Evolutionary conservation across 495 filamentous ascomycete species (phyloP).

Genomic region (Talaromyces ruber): DNA sequence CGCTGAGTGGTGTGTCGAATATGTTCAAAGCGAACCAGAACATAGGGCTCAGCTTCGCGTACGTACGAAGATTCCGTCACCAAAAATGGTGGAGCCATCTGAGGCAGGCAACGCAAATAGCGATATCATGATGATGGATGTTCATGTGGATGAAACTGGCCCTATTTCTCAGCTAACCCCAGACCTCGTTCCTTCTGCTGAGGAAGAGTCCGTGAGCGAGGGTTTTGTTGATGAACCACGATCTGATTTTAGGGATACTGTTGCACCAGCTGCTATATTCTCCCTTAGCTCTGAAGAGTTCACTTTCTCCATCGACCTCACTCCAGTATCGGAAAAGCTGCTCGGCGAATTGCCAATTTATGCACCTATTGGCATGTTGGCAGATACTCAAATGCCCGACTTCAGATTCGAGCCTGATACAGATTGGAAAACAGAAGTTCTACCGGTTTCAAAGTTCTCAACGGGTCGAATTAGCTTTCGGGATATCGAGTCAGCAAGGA

Average conservation of each 20-base stretch:
- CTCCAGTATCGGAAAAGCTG: constrained; percentile 70
- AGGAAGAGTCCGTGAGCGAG: constrained; percentile 46
- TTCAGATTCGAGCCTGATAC: constrained; percentile 56
- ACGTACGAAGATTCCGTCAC: constrained; percentile 36
- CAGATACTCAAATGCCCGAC: constrained; percentile 43
- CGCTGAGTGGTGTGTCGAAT: constrained; percentile 75
- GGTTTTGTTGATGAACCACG: constrained; percentile 37
- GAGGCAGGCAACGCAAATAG: constrained; percentile 6
- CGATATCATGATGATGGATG: constrained; percentile 6
- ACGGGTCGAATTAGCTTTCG: constrained; percentile 68
- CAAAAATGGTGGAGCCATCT: constrained; percentile 8
- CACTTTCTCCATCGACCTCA: constrained; percentile 67
- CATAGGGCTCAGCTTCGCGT: constrained; percentile 60
- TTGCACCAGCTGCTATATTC: constrained; percentile 69
- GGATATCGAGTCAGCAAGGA: constrained; percentile 57
- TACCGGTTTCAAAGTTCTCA: constrained; percentile 82
- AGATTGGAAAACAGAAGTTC: constrained; percentile 63
- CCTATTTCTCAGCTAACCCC: constrained; percentile 50
- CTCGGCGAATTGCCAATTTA: constrained; percentile 79
- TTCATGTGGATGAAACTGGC: constrained; percentile 22
- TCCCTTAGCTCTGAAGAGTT: constrained; percentile 74
- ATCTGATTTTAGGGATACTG: constrained; percentile 28
- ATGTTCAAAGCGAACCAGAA: constrained; percentile 52
- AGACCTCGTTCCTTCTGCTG: constrained; percentile 59
- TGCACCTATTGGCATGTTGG: constrained; percentile 51